Conservation (phyloP, 345 rosid genomes). For the Rhodamnia rubescens region DNA sequence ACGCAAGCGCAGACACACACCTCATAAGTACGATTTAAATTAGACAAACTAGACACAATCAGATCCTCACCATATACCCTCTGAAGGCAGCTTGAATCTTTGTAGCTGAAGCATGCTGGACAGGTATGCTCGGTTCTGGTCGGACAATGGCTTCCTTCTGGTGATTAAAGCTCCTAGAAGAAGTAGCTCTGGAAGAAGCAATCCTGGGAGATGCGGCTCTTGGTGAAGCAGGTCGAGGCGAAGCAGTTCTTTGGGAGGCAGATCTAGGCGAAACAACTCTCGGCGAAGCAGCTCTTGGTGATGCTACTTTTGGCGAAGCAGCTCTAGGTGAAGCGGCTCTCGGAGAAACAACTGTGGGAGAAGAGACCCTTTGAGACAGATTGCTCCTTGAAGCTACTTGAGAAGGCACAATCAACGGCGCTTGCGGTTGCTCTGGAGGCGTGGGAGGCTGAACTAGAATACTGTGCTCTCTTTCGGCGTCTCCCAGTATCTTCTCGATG, state of each 20-base stretch:
- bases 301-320: slow-evolving; percentile 35
- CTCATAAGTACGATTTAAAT: not conserved
- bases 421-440: slow-evolving; percentile 35
- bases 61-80: slow-evolving; percentile 70
- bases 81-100: slow-evolving; percentile 85
- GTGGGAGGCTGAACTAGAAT: slow-evolving; percentile 66
- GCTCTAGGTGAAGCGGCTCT: slow-evolving; percentile 34
- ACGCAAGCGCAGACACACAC: not conserved
- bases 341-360: slow-evolving; percentile 28
- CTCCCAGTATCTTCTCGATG: slow-evolving; percentile 82
- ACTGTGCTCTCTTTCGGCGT: slow-evolving; percentile 81
- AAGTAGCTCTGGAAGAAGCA: slow-evolving; percentile 35
- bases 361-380: slow-evolving; percentile 38
- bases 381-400: slow-evolving; percentile 29
- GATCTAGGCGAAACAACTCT: slow-evolving; percentile 37
- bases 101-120: slow-evolving; percentile 55
- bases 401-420: slow-evolving; percentile 12
- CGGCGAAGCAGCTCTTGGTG: slow-evolving; percentile 39
- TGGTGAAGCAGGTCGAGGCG: slow-evolving; percentile 33
- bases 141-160: slow-evolving; percentile 37
- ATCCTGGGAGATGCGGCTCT: slow-evolving; percentile 45
- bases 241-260: not conserved
- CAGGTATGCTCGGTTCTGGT: slow-evolving; percentile 54
- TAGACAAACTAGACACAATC: not conserved
- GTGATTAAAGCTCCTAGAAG: slow-evolving; percentile 29